Conservation (phyloP, 2,329 filamentous ascomycete species). For the Ascosphaera apis region DNA sequence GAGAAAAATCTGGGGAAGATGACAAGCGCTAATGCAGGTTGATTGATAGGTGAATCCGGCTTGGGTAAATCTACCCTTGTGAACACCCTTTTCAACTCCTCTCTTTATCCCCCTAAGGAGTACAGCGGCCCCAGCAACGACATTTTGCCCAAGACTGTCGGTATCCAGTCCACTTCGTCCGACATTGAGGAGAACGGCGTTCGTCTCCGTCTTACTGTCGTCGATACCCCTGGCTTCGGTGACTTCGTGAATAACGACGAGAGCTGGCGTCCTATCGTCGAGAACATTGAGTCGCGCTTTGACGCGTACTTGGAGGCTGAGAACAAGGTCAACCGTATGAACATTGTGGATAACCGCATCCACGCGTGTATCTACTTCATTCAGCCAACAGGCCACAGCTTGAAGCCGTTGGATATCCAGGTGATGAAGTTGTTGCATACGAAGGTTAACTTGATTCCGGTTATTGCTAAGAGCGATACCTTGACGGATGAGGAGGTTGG, state of each 20-base stretch:
- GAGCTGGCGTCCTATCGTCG: constrained; percentile 95
- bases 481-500: constrained; percentile 90
- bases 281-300: constrained; percentile 98
- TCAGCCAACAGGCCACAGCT: constrained; percentile 89
- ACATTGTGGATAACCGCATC: constrained; percentile 98
- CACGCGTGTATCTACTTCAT: constrained; percentile 99
- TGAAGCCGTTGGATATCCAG: constrained; percentile 97
- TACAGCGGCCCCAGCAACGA: constrained; percentile 92
- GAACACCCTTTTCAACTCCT: constrained; percentile 99
- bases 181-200: constrained; percentile 98
- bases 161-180: constrained; percentile 82
- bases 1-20: too few relatives aligned
- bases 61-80: constrained; percentile 97
- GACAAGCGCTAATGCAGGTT: too few relatives aligned
- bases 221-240: constrained; percentile 93
- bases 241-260: constrained; percentile 99
- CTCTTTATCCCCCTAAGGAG: constrained; percentile 94
- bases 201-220: constrained; percentile 82
- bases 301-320: constrained; percentile 96
- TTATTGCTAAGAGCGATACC: constrained; percentile 97
- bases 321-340: constrained; percentile 99
- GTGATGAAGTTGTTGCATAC: constrained; percentile 98
- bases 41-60: constrained; percentile 76
- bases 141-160: constrained; percentile 94
- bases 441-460: constrained; percentile 99